phyloP scores from a whole-genome alignment of 768 basidiomycete species.

The Tylopilus vinaceipallidus region DNA sequence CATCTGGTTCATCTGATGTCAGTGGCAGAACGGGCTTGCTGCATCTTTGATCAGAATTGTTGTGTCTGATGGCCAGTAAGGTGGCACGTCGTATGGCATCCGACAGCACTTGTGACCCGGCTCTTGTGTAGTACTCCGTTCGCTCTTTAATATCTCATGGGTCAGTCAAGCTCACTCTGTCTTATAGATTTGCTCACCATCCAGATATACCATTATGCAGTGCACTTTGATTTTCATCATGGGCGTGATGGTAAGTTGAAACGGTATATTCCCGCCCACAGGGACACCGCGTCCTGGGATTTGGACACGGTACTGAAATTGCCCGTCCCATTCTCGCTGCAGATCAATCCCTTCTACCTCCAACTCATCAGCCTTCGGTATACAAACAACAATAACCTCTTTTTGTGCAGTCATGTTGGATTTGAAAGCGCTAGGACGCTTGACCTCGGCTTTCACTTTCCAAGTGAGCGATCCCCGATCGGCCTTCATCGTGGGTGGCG shows the following conservation, averaged over 20 bases:
- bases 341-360: slow-evolving; percentile 82
- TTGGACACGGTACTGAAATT: slow-evolving; percentile 78
- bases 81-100: slow-evolving; percentile 60
- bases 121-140: slow-evolving; percentile 74
- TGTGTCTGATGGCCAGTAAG: slow-evolving; percentile 59
- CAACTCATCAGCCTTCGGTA: slow-evolving; percentile 44
- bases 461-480: slow-evolving; percentile 78
- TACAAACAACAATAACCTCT: slow-evolving; percentile 73
- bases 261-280: slow-evolving; percentile 78
- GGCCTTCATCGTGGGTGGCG: slow-evolving; percentile 75
- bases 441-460: slow-evolving; percentile 76
- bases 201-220: slow-evolving; percentile 67
- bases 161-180: neutral
- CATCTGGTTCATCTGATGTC: slow-evolving; percentile 62
- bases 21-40: slow-evolving; percentile 73
- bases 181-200: slow-evolving; percentile 56
- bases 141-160: slow-evolving; percentile 51
- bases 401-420: slow-evolving; percentile 64
- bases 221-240: slow-evolving; percentile 81
- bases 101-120: slow-evolving; percentile 64
- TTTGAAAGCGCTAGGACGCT: slow-evolving; percentile 78
- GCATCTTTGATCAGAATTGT: slow-evolving; percentile 41
- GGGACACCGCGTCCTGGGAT: slow-evolving; percentile 74
- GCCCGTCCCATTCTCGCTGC: slow-evolving; percentile 88
- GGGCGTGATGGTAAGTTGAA: slow-evolving; percentile 81